Base-by-base conservation (phyloP, 192 early-diverging fungal genomes). In the Lobulomyces angularis region DNA sequence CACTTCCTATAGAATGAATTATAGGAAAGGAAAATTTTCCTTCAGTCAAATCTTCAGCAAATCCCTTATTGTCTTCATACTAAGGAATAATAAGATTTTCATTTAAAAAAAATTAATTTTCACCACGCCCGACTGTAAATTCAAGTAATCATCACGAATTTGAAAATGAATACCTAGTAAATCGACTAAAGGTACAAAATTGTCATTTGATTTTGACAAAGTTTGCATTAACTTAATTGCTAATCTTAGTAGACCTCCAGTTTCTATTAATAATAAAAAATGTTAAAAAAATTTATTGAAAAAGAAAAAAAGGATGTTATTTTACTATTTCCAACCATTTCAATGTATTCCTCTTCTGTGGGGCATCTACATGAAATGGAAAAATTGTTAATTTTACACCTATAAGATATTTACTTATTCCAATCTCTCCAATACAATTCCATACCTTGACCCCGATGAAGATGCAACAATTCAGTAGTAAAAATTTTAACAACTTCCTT, bases 1-100 rank as follows among this genome's bases (percentile, higher is more conserved):
- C 59, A 3, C 56, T 37, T 5, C 71, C 65, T 35, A 97, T 89
- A 8, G 82, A 84, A 43, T 90, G 88, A 22, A 90, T 83, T 45
- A 97, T 75, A 11, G 86, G 85, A 58, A 84, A 99, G 8, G 88
- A 93, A 56, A 94, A 99, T 67, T 99, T 99, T 55, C 95, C 95
- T 66, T 99, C 95, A 0, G 90, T 92, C 32, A 99, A 59, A 52
- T 99, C 95, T 63, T 99, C 95, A 49, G 91, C 93, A 55, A 84
- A 99, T 19, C 95, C 95, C 59, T 99, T 99, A 57, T 86, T 88
- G 37, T 86, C 79, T 4, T 80, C 66, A 50, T 93, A 99, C 73
- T 87, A 50, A 8, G 33, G 33, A 35, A 28, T n/a, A 32, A 32
- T 8, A 26, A 16, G 27, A 9, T 4, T 18, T 8, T 18, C 5